Percentiles rank a stretch among this genome's conserved stretches.
Conservation (phyloP, 306 rosid genomes). For the Prinsepia uniflora region DNA sequence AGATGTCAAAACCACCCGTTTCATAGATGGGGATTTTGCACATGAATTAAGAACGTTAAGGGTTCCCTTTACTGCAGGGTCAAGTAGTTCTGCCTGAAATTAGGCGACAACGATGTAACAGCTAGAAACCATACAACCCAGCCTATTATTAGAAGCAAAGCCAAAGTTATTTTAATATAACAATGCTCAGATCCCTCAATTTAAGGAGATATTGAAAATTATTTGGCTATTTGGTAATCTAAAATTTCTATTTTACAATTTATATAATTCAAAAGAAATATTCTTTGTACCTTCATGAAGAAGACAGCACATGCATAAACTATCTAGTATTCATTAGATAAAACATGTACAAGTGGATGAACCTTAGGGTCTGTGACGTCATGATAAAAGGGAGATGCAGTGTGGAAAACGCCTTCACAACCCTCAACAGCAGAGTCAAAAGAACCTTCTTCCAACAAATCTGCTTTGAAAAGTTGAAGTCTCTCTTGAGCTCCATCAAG, state of each 20-base stretch:
- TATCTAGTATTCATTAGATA: not conserved
- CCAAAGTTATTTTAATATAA: not conserved
- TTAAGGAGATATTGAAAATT: not conserved
- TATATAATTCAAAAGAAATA: not conserved
- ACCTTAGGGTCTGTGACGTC: slow-evolving; percentile 41
- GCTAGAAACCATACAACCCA: not conserved
- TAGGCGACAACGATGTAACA: not conserved
- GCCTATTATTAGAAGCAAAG: not conserved
- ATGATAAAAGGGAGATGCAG: slow-evolving; percentile 39
- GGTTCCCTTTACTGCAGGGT: slow-evolving; percentile 59
- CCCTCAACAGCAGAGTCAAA: slow-evolving; percentile 37
- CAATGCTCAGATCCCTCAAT: not conserved
- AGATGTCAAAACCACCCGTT: slow-evolving; percentile 51
- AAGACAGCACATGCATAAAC: not conserved
- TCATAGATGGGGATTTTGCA: slow-evolving; percentile 37
- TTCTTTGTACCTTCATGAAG: not conserved
- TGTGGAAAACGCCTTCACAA: slow-evolving; percentile 41
- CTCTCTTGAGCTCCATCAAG: slow-evolving; percentile 48
- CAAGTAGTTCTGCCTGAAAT: slow-evolving; percentile 48
- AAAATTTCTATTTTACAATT: not conserved
- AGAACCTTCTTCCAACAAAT: slow-evolving; percentile 40
- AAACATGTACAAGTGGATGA: not conserved
- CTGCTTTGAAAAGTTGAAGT: slow-evolving; percentile 38
- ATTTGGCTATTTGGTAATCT: not conserved
- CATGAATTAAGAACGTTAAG: slow-evolving; percentile 47